phyloP scores from a whole-genome alignment of 2,329 filamentous ascomycete species.

The Xylaria sp. region DNA sequence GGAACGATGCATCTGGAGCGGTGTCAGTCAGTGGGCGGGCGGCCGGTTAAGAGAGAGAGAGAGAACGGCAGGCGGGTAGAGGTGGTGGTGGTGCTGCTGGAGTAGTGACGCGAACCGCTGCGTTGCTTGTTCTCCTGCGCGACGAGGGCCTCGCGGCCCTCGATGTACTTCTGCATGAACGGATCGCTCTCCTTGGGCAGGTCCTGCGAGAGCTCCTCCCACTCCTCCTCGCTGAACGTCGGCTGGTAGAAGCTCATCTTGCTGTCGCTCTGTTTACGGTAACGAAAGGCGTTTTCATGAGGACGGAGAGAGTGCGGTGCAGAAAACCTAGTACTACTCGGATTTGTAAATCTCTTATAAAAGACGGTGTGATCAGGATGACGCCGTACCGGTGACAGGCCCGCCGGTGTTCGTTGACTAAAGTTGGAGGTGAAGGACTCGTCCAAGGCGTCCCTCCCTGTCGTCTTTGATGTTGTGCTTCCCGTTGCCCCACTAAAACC shows the following conservation, averaged over 20 bases:
- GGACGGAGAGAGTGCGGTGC: neutral
- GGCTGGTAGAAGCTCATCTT: conserved; percentile 10
- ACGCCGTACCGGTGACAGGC: neutral
- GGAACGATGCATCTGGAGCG: conserved; percentile 66
- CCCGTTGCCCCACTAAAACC: neutral
- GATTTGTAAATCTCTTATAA: neutral
- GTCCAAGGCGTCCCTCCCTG: neutral
- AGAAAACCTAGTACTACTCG: neutral
- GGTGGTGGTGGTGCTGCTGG: too few species aligned
- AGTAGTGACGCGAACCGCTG: conserved; percentile 61
- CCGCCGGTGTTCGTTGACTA: neutral
- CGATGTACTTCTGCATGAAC: conserved; percentile 81
- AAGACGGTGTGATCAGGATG: neutral
- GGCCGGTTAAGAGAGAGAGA: conserved; percentile 1
- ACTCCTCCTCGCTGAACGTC: conserved; percentile 56
- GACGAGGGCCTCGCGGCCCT: conserved; percentile 75
- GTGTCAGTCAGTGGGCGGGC: conserved; percentile 26
- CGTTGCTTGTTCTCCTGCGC: conserved; percentile 79
- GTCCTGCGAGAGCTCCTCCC: conserved; percentile 59
- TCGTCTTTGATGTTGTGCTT: neutral
- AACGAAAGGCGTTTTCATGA: neutral
- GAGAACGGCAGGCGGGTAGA: neutral
- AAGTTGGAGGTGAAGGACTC: neutral
- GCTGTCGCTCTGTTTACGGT: neutral
- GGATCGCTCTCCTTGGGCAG: conserved; percentile 65